Percentiles rank a stretch among this genome's conserved stretches.
Conservation (phyloP, 352 stramenopile genomes). For the Elongisporangium anandrum region DNA sequence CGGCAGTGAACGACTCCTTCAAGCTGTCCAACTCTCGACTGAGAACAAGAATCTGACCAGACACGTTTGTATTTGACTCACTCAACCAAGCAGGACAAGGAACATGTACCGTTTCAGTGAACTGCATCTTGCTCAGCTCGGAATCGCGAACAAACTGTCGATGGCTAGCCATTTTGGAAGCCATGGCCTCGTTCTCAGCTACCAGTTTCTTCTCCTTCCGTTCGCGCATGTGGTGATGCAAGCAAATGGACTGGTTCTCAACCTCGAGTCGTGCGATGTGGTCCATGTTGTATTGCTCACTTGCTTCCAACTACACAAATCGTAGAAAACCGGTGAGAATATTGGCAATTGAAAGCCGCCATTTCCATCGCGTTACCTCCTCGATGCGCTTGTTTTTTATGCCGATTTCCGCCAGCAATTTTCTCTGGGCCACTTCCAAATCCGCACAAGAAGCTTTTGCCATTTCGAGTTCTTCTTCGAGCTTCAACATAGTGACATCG, state of each 20-base stretch:
- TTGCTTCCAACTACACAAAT: conserved; percentile 14
- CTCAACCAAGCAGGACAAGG: too few relatives aligned
- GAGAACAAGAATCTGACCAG: conserved; percentile 16
- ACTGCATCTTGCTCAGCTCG: conserved; percentile 7
- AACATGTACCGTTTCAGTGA: conserved; percentile 18
- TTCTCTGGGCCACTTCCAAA: not conserved
- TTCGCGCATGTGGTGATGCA: conserved; percentile 21
- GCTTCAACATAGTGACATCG: conserved; percentile 5
- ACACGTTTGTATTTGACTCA: too few relatives aligned
- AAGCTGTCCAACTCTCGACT: conserved; percentile 29
- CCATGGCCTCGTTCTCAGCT: conserved; percentile 15
- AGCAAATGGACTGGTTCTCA: conserved; percentile 32
- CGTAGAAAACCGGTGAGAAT: not conserved
- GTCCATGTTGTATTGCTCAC: conserved; percentile 29
- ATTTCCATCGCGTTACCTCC: conserved; percentile 11
- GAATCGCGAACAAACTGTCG: conserved; percentile 5
- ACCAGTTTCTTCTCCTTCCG: conserved; percentile 16
- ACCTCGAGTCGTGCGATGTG: conserved; percentile 33
- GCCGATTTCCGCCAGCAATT: conserved; percentile 12
- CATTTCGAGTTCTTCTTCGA: conserved; percentile 22
- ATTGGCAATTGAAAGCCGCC: not conserved
- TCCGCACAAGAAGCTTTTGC: conserved; percentile 5
- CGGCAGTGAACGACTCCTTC: conserved; percentile 22
- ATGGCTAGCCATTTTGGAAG: conserved; percentile 11
- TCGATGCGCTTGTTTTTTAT: conserved; percentile 19